Evolutionary conservation across 1,139 yeast genomes (phyloP), one percentile per base, ranked within the genome.

Genomic region (Geotrichum europaeum): DNA sequence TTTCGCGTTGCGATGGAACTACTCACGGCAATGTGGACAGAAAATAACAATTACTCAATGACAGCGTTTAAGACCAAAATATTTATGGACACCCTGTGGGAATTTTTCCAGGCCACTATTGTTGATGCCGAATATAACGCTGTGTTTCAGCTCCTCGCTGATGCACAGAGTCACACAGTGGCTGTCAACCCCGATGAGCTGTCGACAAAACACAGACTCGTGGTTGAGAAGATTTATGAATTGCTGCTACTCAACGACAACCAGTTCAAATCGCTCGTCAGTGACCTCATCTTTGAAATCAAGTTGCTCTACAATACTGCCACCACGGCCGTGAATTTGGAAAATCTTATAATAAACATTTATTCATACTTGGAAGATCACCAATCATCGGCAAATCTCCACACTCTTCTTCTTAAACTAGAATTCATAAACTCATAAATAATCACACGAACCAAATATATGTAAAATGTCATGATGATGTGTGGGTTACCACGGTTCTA

Each of bases 51-150:
- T 10, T 18, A 28, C 28, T 24, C 51, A 25, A 50, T 51, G 51
- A 30, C 51, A 9, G 54, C 55, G 12, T 50, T 25, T 15, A 18
- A 30, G 12, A 45, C 55, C 32, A 56, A 56, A 15, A 28, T 57
- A 20, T 60, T 60, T 43, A 22, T 54, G 20, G 51, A 58, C 49
- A 51, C 53, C 15, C 36, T 68, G 10, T 70, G 71, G 70, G 69
- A 67, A 34, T 68, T 66, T 56, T 53, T 63, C 22, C 72, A 69
- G 57, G 40, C 62, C 2, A 52, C 60, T 22, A 64, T 67, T 12
- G 61, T 68, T 36, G 64, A 66, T 18, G 51, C 60, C n/a, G 47
- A 60, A 34, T 67, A 59, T 51, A 51, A 30, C 7, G 49, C 32
- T 15, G 52, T 59, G 18, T 62, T 40, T 20, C 40, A 40, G 20